Percentiles rank a stretch among this genome's conserved stretches.
Conservation (phyloP, 306 rosid genomes). For the Dalbergia cultrata region DNA sequence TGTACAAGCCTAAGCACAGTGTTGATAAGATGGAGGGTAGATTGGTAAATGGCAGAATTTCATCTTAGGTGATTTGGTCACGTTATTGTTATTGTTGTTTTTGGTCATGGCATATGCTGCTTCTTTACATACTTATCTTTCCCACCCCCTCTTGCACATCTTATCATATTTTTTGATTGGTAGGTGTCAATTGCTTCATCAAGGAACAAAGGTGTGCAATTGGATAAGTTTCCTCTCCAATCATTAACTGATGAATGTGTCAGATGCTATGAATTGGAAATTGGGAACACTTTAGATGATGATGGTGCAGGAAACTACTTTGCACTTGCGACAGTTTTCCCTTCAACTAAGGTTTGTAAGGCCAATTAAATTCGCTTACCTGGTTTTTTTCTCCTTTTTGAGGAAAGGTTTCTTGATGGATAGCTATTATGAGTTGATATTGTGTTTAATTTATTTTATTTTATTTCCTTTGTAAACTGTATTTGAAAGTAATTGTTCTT, state of each 20-base stretch:
- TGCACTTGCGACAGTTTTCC: conserved; percentile 74
- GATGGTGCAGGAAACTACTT: conserved; percentile 70
- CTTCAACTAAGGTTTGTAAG: conserved; percentile 76
- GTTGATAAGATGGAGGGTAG: no score
- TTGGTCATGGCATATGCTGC: background rate
- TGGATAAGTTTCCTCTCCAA: conserved; percentile 67
- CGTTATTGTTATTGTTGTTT: background rate
- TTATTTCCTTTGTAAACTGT: background rate
- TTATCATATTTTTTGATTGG: conserved; percentile 30
- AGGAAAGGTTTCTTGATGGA: background rate
- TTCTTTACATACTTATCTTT: background rate
- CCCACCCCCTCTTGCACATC: background rate
- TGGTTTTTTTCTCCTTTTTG: background rate
- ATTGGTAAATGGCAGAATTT: no score
- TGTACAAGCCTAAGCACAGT: no score
- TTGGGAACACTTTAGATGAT: conserved; percentile 22
- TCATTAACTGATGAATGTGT: conserved; percentile 70
- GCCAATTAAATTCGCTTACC: background rate
- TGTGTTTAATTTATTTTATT: background rate
- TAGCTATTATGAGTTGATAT: conserved; percentile 3
- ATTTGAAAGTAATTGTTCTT: background rate
- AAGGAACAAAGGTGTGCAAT: conserved; percentile 41
- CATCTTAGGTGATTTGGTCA: no score
- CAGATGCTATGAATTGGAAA: conserved; percentile 55
- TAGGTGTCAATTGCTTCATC: conserved; percentile 71